Evolutionary conservation across 805 yeast genomes (phyloP).

Genomic region (Nakazawaea sp.): DNA sequence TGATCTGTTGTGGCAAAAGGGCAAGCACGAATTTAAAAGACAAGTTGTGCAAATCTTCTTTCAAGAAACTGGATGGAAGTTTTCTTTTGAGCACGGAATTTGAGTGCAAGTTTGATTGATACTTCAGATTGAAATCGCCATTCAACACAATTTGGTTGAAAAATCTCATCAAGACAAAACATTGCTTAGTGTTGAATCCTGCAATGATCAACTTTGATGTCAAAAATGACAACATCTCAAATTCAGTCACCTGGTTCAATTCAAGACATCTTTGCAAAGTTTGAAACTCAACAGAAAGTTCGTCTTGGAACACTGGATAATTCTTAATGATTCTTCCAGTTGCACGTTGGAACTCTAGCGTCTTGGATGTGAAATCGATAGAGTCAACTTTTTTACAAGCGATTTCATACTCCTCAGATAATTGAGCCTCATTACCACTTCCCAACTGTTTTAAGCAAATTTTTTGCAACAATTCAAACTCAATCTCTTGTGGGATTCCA

Average conservation of each 20-base stretch:
- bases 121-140: not conserved
- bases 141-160: not conserved
- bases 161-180: conserved; percentile 5
- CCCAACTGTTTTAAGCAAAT: conserved; percentile 2
- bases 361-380: conserved; percentile 3
- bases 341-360: conserved; percentile 3
- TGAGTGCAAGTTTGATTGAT: not conserved
- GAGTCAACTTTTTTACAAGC: not conserved
- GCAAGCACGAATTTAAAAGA: conserved; percentile 1
- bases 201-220: conserved; percentile 1
- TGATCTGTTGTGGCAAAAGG: conserved; percentile 5
- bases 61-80: not conserved
- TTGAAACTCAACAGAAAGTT: conserved; percentile 1
- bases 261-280: conserved; percentile 1
- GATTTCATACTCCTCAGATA: not conserved
- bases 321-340: not conserved
- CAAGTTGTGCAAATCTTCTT: conserved; percentile 4
- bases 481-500: conserved; percentile 14
- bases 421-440: not conserved
- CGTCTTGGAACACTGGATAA: conserved; percentile 7
- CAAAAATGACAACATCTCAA: conserved; percentile 6
- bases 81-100: conserved; percentile 4
- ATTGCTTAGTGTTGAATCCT: not conserved
- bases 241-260: conserved; percentile 5
- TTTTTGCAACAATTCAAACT: conserved; percentile 14